Percentiles rank a stretch among this genome's conserved stretches.
Conservation (phyloP, 139 green algal species). For the Tetratostichococcus sp. region DNA sequence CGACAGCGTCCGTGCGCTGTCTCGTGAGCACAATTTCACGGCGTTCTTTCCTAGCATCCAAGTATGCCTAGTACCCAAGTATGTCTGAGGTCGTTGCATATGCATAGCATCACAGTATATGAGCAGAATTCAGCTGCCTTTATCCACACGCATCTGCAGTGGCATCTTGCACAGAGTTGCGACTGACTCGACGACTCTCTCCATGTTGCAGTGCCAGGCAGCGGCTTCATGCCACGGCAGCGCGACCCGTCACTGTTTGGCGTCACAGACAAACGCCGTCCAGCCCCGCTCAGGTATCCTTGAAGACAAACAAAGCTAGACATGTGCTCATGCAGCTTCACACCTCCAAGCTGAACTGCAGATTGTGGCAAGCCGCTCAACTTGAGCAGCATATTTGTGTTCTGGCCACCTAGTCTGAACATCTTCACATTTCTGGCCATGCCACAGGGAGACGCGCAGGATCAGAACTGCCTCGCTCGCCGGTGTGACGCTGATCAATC, state of each 20-base stretch:
- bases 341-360: too few species aligned
- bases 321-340: background rate
- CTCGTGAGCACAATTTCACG: background rate
- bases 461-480: slow-evolving; percentile 64
- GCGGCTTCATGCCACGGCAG: slow-evolving; percentile 3
- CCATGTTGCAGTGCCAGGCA: background rate
- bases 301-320: background rate
- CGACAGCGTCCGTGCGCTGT: background rate
- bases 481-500: slow-evolving; percentile 77
- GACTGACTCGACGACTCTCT: background rate
- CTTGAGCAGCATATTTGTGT: too few species aligned
- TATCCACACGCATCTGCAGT: background rate
- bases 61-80: too few species aligned
- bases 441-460: slow-evolving; percentile 48
- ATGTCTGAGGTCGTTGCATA: too few species aligned
- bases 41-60: too few species aligned
- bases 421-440: background rate
- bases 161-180: too few species aligned
- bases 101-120: too few species aligned
- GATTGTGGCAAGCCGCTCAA: too few species aligned
- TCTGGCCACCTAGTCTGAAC: too few species aligned
- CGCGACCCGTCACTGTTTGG: slow-evolving; percentile 20
- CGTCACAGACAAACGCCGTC: slow-evolving; percentile 16
- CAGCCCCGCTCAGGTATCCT: slow-evolving; percentile 14
- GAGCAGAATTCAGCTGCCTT: too few species aligned